Percentiles rank a stretch among this genome's conserved stretches.
Conservation (phyloP, 768 basidiomycete genomes). For the Stropharia rugosoannulata region DNA sequence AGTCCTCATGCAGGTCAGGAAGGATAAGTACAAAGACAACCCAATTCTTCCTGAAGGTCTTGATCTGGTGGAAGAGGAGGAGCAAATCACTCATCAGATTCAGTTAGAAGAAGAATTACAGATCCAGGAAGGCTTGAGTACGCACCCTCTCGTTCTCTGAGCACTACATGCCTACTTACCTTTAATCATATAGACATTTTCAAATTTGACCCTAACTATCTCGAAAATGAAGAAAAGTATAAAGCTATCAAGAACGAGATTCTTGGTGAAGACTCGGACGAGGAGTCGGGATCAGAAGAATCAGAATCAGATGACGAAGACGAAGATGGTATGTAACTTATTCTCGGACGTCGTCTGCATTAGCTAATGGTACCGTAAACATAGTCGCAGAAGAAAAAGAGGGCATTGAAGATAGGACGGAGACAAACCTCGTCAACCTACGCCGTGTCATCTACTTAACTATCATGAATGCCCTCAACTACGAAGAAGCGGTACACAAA, state of each 20-base stretch:
- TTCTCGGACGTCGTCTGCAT: not conserved
- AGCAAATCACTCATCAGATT: constrained; percentile 94
- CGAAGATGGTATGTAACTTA: constrained; percentile 39
- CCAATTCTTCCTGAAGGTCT: constrained; percentile 91
- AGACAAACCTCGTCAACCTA: constrained; percentile 93
- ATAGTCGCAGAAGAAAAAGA: constrained; percentile 74
- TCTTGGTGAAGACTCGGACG: constrained; percentile 83
- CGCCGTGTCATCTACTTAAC: constrained; percentile 94
- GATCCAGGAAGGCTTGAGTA: constrained; percentile 93
- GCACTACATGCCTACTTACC: not conserved
- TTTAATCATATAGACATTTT: constrained; percentile 70
- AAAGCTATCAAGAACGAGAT: constrained; percentile 90
- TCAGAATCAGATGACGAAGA: constrained; percentile 42
- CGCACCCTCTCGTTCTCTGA: constrained; percentile 28
- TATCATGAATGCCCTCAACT: constrained; percentile 98
- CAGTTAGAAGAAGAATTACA: constrained; percentile 91
- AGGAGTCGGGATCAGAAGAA: constrained; percentile 65
- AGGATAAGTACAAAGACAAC: constrained; percentile 99
- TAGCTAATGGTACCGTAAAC: not conserved
- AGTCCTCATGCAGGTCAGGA: constrained; percentile 97
- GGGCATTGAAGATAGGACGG: constrained; percentile 93
- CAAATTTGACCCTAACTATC: constrained; percentile 86
- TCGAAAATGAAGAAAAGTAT: constrained; percentile 94
- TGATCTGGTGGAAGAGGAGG: constrained; percentile 96
- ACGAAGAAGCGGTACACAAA: constrained; percentile 99